Percentiles rank a stretch among this genome's conserved stretches.
Evolutionary conservation across 495 filamentous ascomycete species (phyloP).

Genomic region (Penicillium roqueforti): DNA sequence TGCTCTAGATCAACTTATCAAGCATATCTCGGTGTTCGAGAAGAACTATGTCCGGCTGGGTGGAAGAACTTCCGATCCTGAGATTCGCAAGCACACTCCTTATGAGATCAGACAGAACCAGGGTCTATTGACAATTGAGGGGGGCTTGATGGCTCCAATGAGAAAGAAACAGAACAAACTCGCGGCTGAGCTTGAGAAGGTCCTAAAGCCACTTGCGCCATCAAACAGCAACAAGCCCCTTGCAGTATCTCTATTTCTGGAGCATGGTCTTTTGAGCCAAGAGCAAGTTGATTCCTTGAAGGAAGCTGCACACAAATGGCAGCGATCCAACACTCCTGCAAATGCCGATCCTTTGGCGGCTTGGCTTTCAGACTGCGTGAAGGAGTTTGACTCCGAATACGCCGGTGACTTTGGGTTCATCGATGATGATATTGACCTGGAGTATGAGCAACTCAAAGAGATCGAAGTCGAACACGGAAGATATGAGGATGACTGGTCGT

Average conservation of each 20-base stretch:
- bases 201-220: slow-evolving; percentile 45
- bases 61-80: slow-evolving; percentile 62
- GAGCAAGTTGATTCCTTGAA: slow-evolving; percentile 60
- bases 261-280: slow-evolving; percentile 54
- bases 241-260: slow-evolving; percentile 32
- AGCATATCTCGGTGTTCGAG: slow-evolving; percentile 60
- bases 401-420: slow-evolving; percentile 44
- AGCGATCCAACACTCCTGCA: slow-evolving; percentile 29
- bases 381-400: slow-evolving; percentile 36
- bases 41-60: slow-evolving; percentile 72
- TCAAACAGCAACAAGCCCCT: slow-evolving; percentile 21
- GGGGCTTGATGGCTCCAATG: slow-evolving; percentile 30
- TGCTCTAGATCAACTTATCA: slow-evolving; percentile 81
- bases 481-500: slow-evolving; percentile 51
- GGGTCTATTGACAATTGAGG: slow-evolving; percentile 23
- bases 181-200: slow-evolving; percentile 39
- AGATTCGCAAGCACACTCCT: slow-evolving; percentile 63
- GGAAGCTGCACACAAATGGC: slow-evolving; percentile 49
- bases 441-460: slow-evolving; percentile 61
- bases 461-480: slow-evolving; percentile 57
- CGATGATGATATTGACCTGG: slow-evolving; percentile 61
- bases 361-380: slow-evolving; percentile 58
- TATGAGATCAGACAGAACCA: slow-evolving; percentile 50
- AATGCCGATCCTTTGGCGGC: slow-evolving; percentile 48
- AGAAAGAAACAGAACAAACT: slow-evolving; percentile 42